A percentile compares a stretch with the other conserved stretches of the same genome.
Evolutionary conservation across 768 basidiomycete genomes (phyloP).

Genomic region (Myochromella boudieri): DNA sequence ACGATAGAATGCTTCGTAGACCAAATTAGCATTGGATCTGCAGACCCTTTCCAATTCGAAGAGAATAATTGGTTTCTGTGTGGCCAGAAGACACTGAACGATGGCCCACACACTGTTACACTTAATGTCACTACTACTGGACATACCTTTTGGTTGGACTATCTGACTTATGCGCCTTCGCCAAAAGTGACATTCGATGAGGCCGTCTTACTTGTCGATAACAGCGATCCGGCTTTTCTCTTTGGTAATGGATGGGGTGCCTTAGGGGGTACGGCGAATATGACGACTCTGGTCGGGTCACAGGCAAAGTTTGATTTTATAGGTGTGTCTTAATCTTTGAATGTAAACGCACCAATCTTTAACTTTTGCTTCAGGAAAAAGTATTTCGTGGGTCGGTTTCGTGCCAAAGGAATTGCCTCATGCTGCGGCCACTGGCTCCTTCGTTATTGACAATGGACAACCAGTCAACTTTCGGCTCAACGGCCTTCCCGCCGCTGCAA

Average conservation of each 20-base stretch:
- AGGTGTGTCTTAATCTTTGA: neutral
- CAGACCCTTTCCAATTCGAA: slow-evolving; percentile 4
- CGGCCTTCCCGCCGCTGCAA: neutral
- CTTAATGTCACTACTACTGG: slow-evolving; percentile 19
- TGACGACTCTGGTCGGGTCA: slow-evolving; percentile 5
- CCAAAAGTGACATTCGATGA: slow-evolving; percentile 1
- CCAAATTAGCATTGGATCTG: slow-evolving; percentile 14
- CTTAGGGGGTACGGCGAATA: slow-evolving; percentile 5
- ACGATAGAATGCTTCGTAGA: slow-evolving; percentile 28
- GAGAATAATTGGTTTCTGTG: slow-evolving; percentile 25
- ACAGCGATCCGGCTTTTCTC: slow-evolving; percentile 1
- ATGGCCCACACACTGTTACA: slow-evolving; percentile 22
- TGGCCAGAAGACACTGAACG: slow-evolving; percentile 8
- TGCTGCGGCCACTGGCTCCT: neutral
- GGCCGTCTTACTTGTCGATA: slow-evolving; percentile 8
- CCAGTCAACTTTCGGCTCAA: neutral
- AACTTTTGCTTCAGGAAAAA: slow-evolving; percentile 1
- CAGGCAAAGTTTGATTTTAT: slow-evolving; percentile 5
- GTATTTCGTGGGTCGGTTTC: slow-evolving; percentile 10
- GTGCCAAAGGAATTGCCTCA: neutral
- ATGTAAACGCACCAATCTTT: neutral
- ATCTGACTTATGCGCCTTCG: slow-evolving; percentile 23
- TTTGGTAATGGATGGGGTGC: slow-evolving; percentile 3
- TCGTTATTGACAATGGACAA: neutral
- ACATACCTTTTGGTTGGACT: slow-evolving; percentile 30